Evolutionary conservation across 2,329 filamentous ascomycete genomes (phyloP), one percentile per base, ranked within the genome.

Genomic region (Lasiodiplodia theobromae): DNA sequence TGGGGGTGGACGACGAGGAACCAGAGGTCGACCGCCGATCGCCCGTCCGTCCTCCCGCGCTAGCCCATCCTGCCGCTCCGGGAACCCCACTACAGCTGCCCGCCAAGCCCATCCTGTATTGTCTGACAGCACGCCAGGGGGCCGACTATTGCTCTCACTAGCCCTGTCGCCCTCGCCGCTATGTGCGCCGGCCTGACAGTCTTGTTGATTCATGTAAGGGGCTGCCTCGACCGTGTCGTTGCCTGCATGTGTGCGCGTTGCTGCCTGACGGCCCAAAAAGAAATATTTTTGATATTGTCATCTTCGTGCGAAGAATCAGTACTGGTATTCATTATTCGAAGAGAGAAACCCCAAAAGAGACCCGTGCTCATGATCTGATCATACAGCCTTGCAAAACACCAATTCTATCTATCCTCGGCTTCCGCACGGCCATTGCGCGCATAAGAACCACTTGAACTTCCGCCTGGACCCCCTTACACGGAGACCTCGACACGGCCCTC

Each of bases 401-500:
- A 34, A 38, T 56, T 66, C 52, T 66, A 66, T 57, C 54, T 57
- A 49, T 31, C 49, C 57, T 49, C 37, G 47, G 47, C 60, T 64
- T 52, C 31, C 60, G n/a, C 60, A 40, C 44, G 18, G 37, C 18
- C 47, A 47, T 64, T 49, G 47, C 31, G 18, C 60, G 60, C 40
- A 31, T 16, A n/a, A 18, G 25, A 49, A 64, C 47, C 60, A 31
- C 11, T 52, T 40, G 47, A 52, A 38, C 38, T 64, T 25, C 31
- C 47, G 38, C 60, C 18, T 23, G 37, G 16, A 34, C 60, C 28
- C 65, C 44, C 37, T 66, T 51, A 67, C 53, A 58, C 49, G 12
- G 65, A 58, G 31, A 81, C 79, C 73, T 81, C 79, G 58, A 81
- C 79, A 77, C 79, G 78, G 68, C 79, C 79, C 73, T 81, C 79